Evolutionary conservation across 192 early-diverging fungal species (phyloP).

Genomic region (Chytriomyces confervae): DNA sequence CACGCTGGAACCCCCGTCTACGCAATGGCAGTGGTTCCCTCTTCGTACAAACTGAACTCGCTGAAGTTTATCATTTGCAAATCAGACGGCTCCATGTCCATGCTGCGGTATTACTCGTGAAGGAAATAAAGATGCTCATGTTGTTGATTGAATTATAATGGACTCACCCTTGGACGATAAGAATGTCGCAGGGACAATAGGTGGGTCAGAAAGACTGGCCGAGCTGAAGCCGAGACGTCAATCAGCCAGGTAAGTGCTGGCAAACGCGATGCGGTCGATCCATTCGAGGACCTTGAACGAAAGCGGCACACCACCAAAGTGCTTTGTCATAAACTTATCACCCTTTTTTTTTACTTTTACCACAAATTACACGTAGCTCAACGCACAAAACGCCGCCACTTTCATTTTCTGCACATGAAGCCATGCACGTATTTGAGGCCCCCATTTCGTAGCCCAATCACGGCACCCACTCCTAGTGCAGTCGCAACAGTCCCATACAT

Average conservation of each 20-base stretch:
- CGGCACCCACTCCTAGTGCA: slow-evolving; percentile 3
- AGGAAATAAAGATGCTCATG: no score
- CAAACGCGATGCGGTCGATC: slow-evolving; percentile 47
- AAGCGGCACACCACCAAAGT: slow-evolving; percentile 51
- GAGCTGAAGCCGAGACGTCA: no score
- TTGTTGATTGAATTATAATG: no score
- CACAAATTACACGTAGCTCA: no score
- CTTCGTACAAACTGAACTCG: not conserved
- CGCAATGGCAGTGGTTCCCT: slow-evolving; percentile 41
- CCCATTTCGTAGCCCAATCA: slow-evolving; percentile 9
- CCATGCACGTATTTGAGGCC: slow-evolving; percentile 23
- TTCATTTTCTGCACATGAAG: not conserved
- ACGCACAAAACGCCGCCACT: no score
- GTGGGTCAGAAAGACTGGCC: no score
- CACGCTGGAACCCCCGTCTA: slow-evolving; percentile 21
- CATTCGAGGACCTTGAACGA: slow-evolving; percentile 53
- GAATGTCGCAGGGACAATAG: no score
- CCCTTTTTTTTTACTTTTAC: not conserved
- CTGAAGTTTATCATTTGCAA: slow-evolving; percentile 31
- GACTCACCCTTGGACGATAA: no score
- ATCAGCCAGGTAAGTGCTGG: no score
- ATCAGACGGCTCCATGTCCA: slow-evolving; percentile 24
- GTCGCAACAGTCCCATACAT: not conserved
- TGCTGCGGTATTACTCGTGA: slow-evolving; percentile 23
- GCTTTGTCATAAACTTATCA: slow-evolving; percentile 27